These are phyloP conservation scores for Zygosaccharomyces bailii DNA, from an alignment of 805 yeast genomes.

Conservation along the genomic window DNA sequence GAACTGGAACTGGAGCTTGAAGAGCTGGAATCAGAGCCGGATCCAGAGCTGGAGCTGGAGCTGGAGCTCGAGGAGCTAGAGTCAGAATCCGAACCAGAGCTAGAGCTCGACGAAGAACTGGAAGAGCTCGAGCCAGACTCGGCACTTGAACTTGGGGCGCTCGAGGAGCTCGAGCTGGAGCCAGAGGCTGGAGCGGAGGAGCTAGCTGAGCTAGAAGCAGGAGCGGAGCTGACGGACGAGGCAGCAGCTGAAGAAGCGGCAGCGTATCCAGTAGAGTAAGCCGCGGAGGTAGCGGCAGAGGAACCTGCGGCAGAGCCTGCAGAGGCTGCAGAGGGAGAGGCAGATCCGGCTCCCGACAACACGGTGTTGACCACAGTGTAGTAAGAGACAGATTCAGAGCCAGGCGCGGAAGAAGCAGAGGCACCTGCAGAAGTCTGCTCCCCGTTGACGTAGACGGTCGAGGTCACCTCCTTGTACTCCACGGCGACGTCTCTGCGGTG, in stretches of 20 bases:
- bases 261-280: constrained; percentile 17
- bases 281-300: no score
- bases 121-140: constrained; percentile 5
- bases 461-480: constrained; percentile 67
- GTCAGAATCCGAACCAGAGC: constrained; percentile 9
- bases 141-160: constrained; percentile 23
- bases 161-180: constrained; percentile 6
- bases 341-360: constrained; percentile 17
- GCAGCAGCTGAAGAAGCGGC: constrained; percentile 28
- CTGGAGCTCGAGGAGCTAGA: constrained; percentile 25
- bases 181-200: constrained; percentile 11
- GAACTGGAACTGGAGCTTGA: constrained; percentile 37
- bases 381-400: constrained; percentile 21
- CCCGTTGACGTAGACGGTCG: constrained; percentile 59
- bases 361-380: constrained; percentile 19
- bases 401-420: no score
- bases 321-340: constrained; percentile 28
- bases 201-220: constrained; percentile 22
- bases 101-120: not conserved
- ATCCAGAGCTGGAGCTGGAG: constrained; percentile 16
- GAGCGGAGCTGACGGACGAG: constrained; percentile 29
- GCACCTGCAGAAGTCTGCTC: constrained; percentile 20
- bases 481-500: constrained; percentile 62
- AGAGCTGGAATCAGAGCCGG: constrained; percentile 27
- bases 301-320: constrained; percentile 28